phyloP scores from a whole-genome alignment of 1,139 yeast genomes.

The Hemisphaericaspora subhashii region DNA sequence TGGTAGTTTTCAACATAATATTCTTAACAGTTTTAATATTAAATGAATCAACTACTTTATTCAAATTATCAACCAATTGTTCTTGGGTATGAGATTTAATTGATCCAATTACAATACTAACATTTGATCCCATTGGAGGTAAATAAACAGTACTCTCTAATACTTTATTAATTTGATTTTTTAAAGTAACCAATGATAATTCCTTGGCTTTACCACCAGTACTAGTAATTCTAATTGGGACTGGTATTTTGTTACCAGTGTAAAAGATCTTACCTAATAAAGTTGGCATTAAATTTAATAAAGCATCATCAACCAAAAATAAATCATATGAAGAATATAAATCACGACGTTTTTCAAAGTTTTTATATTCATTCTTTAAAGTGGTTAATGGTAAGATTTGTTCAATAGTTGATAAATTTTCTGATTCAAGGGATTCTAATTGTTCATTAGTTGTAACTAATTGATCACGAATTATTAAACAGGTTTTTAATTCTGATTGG shows the following conservation, averaged over 20 bases:
- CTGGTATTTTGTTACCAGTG: conserved; percentile 60
- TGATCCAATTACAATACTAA: conserved; percentile 68
- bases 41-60: conserved; percentile 54
- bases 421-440: conserved; percentile 59
- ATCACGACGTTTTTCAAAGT: conserved; percentile 70
- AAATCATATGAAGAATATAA: conserved; percentile 61
- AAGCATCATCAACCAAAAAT: conserved; percentile 80
- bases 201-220: conserved; percentile 34
- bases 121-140: conserved; percentile 73
- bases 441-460: conserved; percentile 58
- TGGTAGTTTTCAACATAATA: conserved; percentile 64
- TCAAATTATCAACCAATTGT: conserved; percentile 54
- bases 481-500: conserved; percentile 53
- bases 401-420: conserved; percentile 45
- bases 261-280: conserved; percentile 80
- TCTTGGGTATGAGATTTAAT: conserved; percentile 35
- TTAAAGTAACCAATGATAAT: conserved; percentile 57
- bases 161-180: conserved; percentile 59
- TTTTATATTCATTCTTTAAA: conserved; percentile 65
- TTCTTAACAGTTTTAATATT: conserved; percentile 49
- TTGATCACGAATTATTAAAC: conserved; percentile 73
- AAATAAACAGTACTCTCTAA: conserved; percentile 60
- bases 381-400: conserved; percentile 56
- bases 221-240: conserved; percentile 59
- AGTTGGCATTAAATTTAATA: conserved; percentile 78